A percentile compares a stretch with the other conserved stretches of the same genome.
Conservation (phyloP, 2,329 filamentous ascomycete genomes). For the Hysterium pulicare region DNA sequence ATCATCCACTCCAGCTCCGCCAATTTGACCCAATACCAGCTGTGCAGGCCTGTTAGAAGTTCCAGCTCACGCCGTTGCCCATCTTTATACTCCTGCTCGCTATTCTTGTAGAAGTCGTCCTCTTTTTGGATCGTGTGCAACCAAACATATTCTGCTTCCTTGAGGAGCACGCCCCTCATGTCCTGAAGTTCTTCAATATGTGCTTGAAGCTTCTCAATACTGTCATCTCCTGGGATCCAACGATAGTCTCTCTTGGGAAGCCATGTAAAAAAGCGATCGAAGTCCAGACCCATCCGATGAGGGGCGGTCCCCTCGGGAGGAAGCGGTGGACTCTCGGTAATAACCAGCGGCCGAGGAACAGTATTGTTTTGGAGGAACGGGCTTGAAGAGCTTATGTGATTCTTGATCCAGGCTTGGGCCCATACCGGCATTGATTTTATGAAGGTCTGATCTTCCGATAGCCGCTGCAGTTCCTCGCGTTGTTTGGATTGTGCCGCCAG, state of each 20-base stretch:
- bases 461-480: no score
- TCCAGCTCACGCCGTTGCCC: slow-evolving; percentile 3
- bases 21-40: neutral
- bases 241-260: slow-evolving; percentile 8
- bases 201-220: slow-evolving; percentile 11
- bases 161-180: slow-evolving; percentile 6
- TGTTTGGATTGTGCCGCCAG: no score
- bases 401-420: no score
- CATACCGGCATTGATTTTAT: no score
- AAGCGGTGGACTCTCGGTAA: neutral
- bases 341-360: neutral
- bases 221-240: slow-evolving; percentile 8
- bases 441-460: no score
- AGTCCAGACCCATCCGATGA: no score
- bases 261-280: neutral
- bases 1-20: neutral
- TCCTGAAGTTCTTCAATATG: slow-evolving; percentile 14
- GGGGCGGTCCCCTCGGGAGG: no score
- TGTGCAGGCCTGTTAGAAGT: neutral
- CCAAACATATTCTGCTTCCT: slow-evolving; percentile 17
- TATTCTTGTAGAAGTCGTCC: slow-evolving; percentile 12
- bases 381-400: no score
- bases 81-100: slow-evolving; percentile 14
- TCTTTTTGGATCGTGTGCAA: slow-evolving; percentile 14
- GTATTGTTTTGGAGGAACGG: no score